Conservation (phyloP, 1,284 basidiomycete species). For the Irpex rosettiformis region DNA sequence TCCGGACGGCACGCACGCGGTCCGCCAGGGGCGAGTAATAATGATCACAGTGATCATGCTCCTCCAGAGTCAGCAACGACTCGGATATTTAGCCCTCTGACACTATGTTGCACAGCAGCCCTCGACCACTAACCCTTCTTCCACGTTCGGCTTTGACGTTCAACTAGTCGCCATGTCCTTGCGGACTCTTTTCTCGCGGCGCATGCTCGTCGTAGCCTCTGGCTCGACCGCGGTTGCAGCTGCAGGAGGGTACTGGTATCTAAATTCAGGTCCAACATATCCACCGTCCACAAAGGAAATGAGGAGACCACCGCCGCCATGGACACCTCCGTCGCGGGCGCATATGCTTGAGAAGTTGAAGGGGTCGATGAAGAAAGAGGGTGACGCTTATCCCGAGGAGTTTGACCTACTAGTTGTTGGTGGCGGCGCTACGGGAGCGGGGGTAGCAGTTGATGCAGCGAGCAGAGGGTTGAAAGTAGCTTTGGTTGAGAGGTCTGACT, state of each 20-base stretch:
- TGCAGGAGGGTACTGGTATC: constrained; percentile 64
- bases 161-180: constrained; percentile 38
- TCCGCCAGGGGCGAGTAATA: no score
- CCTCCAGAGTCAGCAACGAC: no score
- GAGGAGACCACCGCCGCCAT: constrained; percentile 65
- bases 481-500: constrained; percentile 92
- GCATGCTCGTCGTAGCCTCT: constrained; percentile 47
- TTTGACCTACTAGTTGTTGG: constrained; percentile 87
- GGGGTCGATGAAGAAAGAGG: constrained; percentile 32
- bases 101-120: no score
- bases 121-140: neutral
- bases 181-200: constrained; percentile 47
- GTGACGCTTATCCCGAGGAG: constrained; percentile 37
- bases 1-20: no score
- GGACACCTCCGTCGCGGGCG: constrained; percentile 68
- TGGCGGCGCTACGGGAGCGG: constrained; percentile 94
- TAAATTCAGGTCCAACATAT: constrained; percentile 68
- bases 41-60: no score
- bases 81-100: constrained; percentile 1
- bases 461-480: constrained; percentile 91
- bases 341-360: constrained; percentile 62
- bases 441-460: constrained; percentile 92
- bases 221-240: constrained; percentile 48
- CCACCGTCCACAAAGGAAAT: constrained; percentile 58
- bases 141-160: neutral